Evolutionary conservation across 106 monocot genomes (phyloP).

Genomic region (Posidonia australis): DNA sequence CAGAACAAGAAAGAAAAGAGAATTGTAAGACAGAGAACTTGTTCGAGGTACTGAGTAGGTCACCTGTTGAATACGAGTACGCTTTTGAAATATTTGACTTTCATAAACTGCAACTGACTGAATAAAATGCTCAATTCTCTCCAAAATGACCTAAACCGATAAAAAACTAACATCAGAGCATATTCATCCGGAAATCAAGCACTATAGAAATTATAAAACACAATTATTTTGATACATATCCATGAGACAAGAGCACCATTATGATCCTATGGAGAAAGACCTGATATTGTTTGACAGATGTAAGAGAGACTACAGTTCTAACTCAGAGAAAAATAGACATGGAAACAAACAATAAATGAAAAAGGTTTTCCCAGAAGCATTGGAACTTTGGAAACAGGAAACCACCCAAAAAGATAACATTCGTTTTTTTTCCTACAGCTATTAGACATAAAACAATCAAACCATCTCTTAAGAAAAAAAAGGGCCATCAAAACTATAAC

Average conservation of each 20-base stretch:
- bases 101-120: conserved; percentile 83
- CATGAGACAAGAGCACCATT: too few relatives aligned
- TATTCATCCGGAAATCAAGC: neutral
- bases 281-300: neutral
- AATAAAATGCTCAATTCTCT: conserved; percentile 84
- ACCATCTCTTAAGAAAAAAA: too few relatives aligned
- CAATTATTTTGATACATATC: neutral
- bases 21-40: neutral
- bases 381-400: too few relatives aligned
- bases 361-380: too few relatives aligned
- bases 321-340: too few relatives aligned
- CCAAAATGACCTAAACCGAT: conserved; percentile 53
- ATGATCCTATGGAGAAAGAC: neutral
- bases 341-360: too few relatives aligned
- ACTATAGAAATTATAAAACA: neutral
- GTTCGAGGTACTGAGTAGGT: neutral
- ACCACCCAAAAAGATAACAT: too few relatives aligned
- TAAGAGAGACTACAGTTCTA: too few relatives aligned
- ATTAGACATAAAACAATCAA: too few relatives aligned
- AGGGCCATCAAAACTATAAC: too few relatives aligned
- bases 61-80: conserved; percentile 80
- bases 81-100: conserved; percentile 88
- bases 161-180: conserved; percentile 1
- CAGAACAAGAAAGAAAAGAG: neutral
- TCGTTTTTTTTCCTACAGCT: too few relatives aligned